Percentiles rank a stretch among this genome's conserved stretches.
phyloP scores from a whole-genome alignment of 2,329 filamentous ascomycete genomes.

The Coleophoma cylindrospora region DNA sequence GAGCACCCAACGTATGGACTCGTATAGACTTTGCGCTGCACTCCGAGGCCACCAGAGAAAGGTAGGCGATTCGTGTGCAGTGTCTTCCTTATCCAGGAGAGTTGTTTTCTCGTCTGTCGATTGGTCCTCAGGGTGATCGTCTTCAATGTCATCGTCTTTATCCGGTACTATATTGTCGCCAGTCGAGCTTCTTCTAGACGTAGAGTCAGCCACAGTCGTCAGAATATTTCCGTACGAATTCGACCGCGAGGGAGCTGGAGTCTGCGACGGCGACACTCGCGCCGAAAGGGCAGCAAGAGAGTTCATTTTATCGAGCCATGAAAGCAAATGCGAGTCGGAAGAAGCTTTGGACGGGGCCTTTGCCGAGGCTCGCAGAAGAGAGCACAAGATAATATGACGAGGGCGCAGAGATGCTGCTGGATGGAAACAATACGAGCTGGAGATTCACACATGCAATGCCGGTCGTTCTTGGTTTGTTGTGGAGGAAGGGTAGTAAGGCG shows the following conservation, averaged over 20 bases:
- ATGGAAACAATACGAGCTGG: neutral
- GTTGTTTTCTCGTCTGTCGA: conserved; percentile 62
- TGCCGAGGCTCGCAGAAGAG: neutral
- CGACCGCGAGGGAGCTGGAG: conserved; percentile 50
- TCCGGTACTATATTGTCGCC: conserved; percentile 32
- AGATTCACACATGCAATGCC: neutral
- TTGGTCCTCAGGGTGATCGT: conserved; percentile 18
- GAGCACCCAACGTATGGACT: conserved; percentile 73
- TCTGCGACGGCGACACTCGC: conserved; percentile 63
- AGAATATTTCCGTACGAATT: conserved; percentile 48
- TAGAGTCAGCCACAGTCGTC: conserved; percentile 13
- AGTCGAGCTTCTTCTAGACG: conserved; percentile 25
- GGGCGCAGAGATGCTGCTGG: neutral
- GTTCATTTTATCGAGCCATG: conserved; percentile 72
- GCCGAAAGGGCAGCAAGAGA: conserved; percentile 91
- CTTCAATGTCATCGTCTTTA: conserved; percentile 33
- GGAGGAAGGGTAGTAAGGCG: neutral
- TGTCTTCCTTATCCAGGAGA: conserved; percentile 43
- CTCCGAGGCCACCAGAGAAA: conserved; percentile 55
- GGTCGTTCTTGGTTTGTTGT: neutral
- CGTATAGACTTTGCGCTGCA: conserved; percentile 66
- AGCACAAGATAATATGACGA: no score
- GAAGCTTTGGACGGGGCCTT: neutral
- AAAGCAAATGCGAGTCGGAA: conserved; percentile 12
- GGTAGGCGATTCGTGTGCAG: conserved; percentile 30